Conservation (phyloP, 768 basidiomycete genomes). For the Boletus insuetus region DNA sequence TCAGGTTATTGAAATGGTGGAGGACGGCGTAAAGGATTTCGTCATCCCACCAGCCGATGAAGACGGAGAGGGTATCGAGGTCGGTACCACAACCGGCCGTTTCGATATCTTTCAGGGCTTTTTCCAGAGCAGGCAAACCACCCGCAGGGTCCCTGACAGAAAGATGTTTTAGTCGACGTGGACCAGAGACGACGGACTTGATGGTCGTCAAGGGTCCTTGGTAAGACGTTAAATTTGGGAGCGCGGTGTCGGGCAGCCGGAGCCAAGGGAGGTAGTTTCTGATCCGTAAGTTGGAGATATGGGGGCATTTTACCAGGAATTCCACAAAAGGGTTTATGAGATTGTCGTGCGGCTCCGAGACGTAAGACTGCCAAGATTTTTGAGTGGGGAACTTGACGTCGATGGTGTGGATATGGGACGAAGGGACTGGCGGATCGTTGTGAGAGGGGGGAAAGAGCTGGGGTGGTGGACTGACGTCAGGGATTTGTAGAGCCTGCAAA, state of each 20-base stretch:
- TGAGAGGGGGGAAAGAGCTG: slow-evolving; percentile 8
- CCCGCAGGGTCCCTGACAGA: slow-evolving; percentile 24
- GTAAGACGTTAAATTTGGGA: slow-evolving; percentile 19
- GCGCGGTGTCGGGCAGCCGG: slow-evolving; percentile 14
- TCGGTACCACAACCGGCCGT: slow-evolving; percentile 8
- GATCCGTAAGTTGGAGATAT: slow-evolving; percentile 18
- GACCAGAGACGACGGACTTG: slow-evolving; percentile 19
- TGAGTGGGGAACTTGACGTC: slow-evolving; percentile 32
- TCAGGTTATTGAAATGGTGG: slow-evolving; percentile 36
- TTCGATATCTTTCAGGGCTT: slow-evolving; percentile 28
- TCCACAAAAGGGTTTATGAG: slow-evolving; percentile 25
- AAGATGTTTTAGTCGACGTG: slow-evolving; percentile 21
- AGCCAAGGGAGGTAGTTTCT: slow-evolving; percentile 30
- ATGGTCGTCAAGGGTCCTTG: slow-evolving; percentile 30
- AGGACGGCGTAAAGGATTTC: slow-evolving; percentile 44
- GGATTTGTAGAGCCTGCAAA: slow-evolving; percentile 11
- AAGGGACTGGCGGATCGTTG: slow-evolving; percentile 16
- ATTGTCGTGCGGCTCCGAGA: slow-evolving; percentile 28
- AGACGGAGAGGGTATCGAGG: slow-evolving; percentile 33
- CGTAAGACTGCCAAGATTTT: slow-evolving; percentile 28
- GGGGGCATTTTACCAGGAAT: slow-evolving; percentile 26
- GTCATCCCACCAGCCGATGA: slow-evolving; percentile 44
- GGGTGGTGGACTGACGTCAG: background rate
- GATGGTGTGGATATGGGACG: slow-evolving; percentile 27
- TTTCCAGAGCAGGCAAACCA: slow-evolving; percentile 22